Base-by-base conservation (phyloP, 768 basidiomycete genomes). In the Termitomyces sp. region DNA sequence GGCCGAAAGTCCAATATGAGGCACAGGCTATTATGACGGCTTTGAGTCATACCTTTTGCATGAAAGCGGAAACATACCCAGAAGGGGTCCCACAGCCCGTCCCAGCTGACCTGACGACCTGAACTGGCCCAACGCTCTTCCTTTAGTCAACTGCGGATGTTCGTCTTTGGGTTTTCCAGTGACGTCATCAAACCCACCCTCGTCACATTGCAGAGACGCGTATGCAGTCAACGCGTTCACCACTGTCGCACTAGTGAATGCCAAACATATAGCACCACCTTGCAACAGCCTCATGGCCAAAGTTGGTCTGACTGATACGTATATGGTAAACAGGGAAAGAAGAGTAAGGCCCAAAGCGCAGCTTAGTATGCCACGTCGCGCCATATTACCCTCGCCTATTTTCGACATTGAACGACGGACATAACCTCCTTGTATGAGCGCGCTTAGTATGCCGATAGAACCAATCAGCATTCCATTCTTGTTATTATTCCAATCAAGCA, bases 41-140 rank as follows among this genome's bases (percentile, higher is more conserved):
- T 35, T 63, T 55, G 10, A 71, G 56, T 68, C 61, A 64, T 45
- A 20, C 44, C 66, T 52, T 64, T 57, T 57, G 48, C 43, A 52
- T 44, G 48, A 46, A 33, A 5, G 38, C 20, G 22, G 33, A 65
- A 48, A 55, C 85, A 51, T 71, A 85, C 93, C 93, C n/a, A 95
- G 75, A 5, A 98, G 70, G 5, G 96, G 96, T 0, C 96, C 96
- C 38, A 97, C 76, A 4, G 96, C 95, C 57, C 96, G 83, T 3
- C 96, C 96, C 41, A 98, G 80, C 69, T 98, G 96, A 20, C 96
- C 96, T n/a, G 89, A 84, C 7, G 92, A 94, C 53, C 95, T 83
- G 74, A 96, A 97, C 57, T 80, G 66, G 33, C 95, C 94, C 40
- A 96, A 72, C 2, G 91, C 93, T 65, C 82, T 82, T 22, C 94